These are phyloP conservation scores for Paramecium tetraurelia DNA, from an alignment of 73 alveolate species.

Conservation along the genomic window DNA sequence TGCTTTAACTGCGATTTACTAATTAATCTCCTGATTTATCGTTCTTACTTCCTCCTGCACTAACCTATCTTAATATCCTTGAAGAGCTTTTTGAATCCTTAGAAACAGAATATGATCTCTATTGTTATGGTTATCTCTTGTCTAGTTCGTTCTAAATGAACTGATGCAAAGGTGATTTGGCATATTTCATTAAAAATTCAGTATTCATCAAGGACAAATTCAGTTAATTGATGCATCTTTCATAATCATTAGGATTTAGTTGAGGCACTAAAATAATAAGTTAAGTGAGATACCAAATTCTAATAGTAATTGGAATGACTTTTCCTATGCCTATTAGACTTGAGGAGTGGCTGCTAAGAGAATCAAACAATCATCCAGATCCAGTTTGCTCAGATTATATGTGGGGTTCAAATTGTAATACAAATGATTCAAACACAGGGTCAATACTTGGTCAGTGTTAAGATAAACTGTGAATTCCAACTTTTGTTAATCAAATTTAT, in stretches of 20 bases:
- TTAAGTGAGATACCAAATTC: background rate
- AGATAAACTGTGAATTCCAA: constrained; percentile 59
- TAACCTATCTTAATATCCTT: constrained; percentile 21
- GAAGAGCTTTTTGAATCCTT: constrained; percentile 45
- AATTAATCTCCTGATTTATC: constrained; percentile 25
- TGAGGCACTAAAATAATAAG: background rate
- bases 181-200: background rate
- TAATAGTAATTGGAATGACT: constrained; percentile 30
- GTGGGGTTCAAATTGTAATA: constrained; percentile 14
- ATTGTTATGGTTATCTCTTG: background rate
- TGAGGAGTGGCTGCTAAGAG: constrained; percentile 38
- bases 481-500: constrained; percentile 43
- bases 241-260: constrained; percentile 19
- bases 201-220: background rate
- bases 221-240: background rate
- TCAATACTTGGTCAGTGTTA: constrained; percentile 47
- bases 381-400: constrained; percentile 10
- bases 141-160: constrained; percentile 3
- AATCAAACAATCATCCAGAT: constrained; percentile 32
- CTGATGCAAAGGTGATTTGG: background rate
- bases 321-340: constrained; percentile 26
- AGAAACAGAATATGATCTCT: constrained; percentile 39
- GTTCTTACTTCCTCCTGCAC: background rate
- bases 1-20: constrained; percentile 30
- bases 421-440: constrained; percentile 28